Evolutionary conservation across 768 basidiomycete genomes (phyloP).

Genomic region (Lentinus brumalis): DNA sequence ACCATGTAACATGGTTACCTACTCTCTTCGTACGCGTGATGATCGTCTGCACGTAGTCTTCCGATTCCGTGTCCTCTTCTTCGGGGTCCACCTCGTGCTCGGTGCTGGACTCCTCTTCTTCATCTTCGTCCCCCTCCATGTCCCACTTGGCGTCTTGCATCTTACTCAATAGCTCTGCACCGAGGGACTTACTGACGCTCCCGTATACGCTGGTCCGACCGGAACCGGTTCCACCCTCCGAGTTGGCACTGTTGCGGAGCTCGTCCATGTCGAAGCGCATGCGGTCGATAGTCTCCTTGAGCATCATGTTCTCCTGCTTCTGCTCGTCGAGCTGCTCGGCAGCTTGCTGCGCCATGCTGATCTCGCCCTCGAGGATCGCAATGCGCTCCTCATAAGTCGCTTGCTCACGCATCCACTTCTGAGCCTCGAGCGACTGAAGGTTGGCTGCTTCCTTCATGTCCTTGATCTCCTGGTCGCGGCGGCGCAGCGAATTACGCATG

Average conservation of each 20-base stretch:
- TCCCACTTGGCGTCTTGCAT: constrained; percentile 49
- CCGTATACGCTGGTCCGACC: constrained; percentile 54
- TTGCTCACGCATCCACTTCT: constrained; percentile 68
- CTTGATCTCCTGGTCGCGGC: constrained; percentile 74
- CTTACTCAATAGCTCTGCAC: constrained; percentile 69
- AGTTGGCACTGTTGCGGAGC: constrained; percentile 58
- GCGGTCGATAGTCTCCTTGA: constrained; percentile 96
- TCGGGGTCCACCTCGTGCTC: constrained; percentile 39
- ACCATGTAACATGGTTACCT: constrained; percentile 17
- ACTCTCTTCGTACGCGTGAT: constrained; percentile 84
- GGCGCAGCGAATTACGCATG: constrained; percentile 71
- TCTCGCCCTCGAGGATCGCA: constrained; percentile 67
- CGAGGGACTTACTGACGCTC: constrained; percentile 72
- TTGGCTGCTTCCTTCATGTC: constrained; percentile 59
- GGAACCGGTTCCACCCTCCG: constrained; percentile 27
- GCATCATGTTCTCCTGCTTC: constrained; percentile 89
- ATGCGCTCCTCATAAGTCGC: constrained; percentile 74
- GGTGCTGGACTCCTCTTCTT: constrained; percentile 37
- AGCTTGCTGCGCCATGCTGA: constrained; percentile 67
- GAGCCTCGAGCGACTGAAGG: constrained; percentile 64
- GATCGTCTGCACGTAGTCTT: constrained; percentile 84
- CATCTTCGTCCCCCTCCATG: constrained; percentile 40
- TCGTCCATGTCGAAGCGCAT: constrained; percentile 95
- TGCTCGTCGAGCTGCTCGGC: constrained; percentile 83
- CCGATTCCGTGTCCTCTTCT: constrained; percentile 60